Base-by-base conservation (phyloP, 805 yeast genomes). In the Candida ortonii region DNA sequence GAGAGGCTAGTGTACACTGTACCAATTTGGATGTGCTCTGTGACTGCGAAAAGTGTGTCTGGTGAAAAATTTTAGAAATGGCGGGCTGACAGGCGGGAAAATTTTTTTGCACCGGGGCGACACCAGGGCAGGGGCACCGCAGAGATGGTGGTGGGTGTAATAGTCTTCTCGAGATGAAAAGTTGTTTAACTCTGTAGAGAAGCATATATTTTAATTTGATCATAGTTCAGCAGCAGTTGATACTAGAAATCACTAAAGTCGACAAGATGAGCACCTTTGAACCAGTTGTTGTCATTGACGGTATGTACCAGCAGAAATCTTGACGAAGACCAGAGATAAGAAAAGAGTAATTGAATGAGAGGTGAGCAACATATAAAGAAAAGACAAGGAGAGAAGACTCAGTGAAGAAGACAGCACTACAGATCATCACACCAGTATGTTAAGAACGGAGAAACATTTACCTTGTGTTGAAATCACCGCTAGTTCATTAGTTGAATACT, bases 201-300 rank as follows among this genome's bases (percentile, higher is more conserved):
- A n/a, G n/a, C n/a, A n/a, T n/a, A n/a, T n/a, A n/a, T n/a, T n/a
- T n/a, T n/a, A n/a, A n/a, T n/a, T n/a, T n/a, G n/a, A n/a, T n/a
- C n/a, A 24, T 15, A 13, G 15, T 17, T 29, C 27, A 32, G 31
- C 18, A 28, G 25, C 38, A 37, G 35, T 38, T 39, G 30, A 39
- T 38, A 33, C 35, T 34, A 31, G n/a, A n/a, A 34, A 27, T 25
- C 32, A 38, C n/a, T 36, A 31, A 15, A 39, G 33, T 39, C 40
- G 38, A 39, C 46, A 64, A 58, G 52, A 81, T 82, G 88, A 80
- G 84, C 72, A 77, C 86, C 69, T 87, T 81, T 71, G 95, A 88
- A 79, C 90, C 94, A 75, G 95, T 84, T 76, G 86, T 86, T 78
- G 96, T 89, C 73, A 83, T 88, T 80, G 96, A 88, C 80, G 96